A percentile compares a stretch with the other conserved stretches of the same genome.
phyloP scores from a whole-genome alignment of 2,329 filamentous ascomycete genomes.

The Fusarium nygamai region DNA sequence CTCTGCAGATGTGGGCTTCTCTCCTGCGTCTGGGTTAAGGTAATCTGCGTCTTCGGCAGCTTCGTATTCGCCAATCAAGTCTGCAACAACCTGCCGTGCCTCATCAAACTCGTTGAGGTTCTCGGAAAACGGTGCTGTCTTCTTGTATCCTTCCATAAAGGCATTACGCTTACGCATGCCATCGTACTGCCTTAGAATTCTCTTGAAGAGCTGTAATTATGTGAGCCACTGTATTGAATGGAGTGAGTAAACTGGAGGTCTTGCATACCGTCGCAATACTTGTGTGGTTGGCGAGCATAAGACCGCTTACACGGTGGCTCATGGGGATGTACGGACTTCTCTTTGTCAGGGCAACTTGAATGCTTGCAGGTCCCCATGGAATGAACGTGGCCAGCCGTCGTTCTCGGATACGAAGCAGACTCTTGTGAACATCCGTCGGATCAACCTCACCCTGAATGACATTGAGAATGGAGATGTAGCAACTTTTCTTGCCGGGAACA shows the following conservation, averaged over 20 bases:
- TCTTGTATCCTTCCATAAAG: slow-evolving; percentile 96
- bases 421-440: slow-evolving; percentile 98
- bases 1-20: slow-evolving; percentile 62
- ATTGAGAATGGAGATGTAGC: slow-evolving; percentile 98
- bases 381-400: slow-evolving; percentile 95
- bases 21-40: slow-evolving; percentile 75
- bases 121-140: slow-evolving; percentile 91
- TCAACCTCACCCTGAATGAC: slow-evolving; percentile 99
- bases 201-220: slow-evolving; percentile 79
- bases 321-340: slow-evolving; percentile 96
- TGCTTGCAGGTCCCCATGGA: slow-evolving; percentile 96
- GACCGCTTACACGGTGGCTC: slow-evolving; percentile 90
- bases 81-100: slow-evolving; percentile 88
- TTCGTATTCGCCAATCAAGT: slow-evolving; percentile 94
- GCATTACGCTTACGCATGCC: slow-evolving; percentile 95
- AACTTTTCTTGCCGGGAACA: slow-evolving; percentile 93
- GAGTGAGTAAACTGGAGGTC: background rate
- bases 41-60: slow-evolving; percentile 93
- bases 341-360: slow-evolving; percentile 96
- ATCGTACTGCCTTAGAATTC: slow-evolving; percentile 92
- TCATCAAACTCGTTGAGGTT: slow-evolving; percentile 96
- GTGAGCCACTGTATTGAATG: background rate
- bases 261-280: slow-evolving; percentile 84
- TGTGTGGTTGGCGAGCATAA: slow-evolving; percentile 98
- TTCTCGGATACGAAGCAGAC: slow-evolving; percentile 92